Evolutionary conservation across 768 basidiomycete genomes (phyloP).

Genomic region (Pisolithus microcarpus): DNA sequence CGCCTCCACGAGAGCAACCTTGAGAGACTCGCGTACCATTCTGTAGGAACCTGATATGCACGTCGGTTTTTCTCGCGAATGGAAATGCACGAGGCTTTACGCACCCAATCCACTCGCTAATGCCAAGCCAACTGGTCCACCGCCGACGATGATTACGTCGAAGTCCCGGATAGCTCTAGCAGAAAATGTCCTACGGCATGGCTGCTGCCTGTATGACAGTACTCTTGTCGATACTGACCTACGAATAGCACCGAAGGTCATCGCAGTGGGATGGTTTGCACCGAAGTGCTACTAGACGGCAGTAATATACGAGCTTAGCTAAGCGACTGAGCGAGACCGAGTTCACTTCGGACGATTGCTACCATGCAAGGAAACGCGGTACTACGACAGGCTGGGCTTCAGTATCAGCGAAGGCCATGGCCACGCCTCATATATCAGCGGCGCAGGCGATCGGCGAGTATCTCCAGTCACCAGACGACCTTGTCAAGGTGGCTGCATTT

Average conservation of each 20-base stretch:
- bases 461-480: constrained; percentile 89
- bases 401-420: constrained; percentile 30
- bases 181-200: constrained; percentile 11
- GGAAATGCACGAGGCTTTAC: constrained; percentile 11
- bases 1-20: constrained; percentile 75
- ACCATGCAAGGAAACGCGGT: no score
- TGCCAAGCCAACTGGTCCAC: constrained; percentile 87
- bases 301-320: no score
- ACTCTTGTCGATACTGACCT: constrained; percentile 5
- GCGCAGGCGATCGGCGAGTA: constrained; percentile 86
- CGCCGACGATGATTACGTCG: constrained; percentile 93
- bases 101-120: constrained; percentile 81
- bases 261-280: not conserved
- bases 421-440: constrained; percentile 56
- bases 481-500: constrained; percentile 79
- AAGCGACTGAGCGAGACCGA: not conserved
- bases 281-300: no score
- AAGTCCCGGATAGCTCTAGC: constrained; percentile 38
- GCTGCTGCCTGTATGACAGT: constrained; percentile 4
- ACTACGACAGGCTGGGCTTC: not conserved
- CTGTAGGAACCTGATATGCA: constrained; percentile 44
- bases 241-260: constrained; percentile 3
- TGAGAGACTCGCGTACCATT: constrained; percentile 43
- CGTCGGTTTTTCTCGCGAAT: not conserved
- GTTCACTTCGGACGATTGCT: no score